phyloP scores from a whole-genome alignment of 2,329 filamentous ascomycete genomes.

The Gaeumannomyces tritici region DNA sequence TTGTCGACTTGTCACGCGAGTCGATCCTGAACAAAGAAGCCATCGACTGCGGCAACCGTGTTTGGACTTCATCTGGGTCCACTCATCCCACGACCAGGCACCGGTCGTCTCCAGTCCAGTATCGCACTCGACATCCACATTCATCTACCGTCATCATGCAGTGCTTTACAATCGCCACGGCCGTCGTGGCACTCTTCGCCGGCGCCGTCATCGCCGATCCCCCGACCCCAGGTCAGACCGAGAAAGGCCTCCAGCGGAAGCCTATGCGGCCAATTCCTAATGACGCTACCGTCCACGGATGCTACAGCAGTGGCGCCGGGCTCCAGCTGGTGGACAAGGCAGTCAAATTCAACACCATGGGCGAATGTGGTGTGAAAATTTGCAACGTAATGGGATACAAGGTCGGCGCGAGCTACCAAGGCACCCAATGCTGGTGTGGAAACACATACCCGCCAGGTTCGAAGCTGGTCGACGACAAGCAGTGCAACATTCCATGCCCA shows the following conservation, averaged over 20 bases:
- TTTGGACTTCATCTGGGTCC: not conserved
- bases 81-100: not conserved
- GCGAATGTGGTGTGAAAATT: slow-evolving; percentile 25
- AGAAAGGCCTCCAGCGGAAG: slow-evolving; percentile 24
- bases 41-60: not conserved
- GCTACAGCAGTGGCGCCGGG: slow-evolving; percentile 34
- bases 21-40: not conserved
- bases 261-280: slow-evolving; percentile 23
- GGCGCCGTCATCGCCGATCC: not conserved
- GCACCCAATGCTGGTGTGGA: slow-evolving; percentile 65
- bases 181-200: not conserved
- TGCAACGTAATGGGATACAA: slow-evolving; percentile 34
- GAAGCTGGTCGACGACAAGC: slow-evolving; percentile 40
- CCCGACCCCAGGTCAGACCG: not conserved
- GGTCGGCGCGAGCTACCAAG: slow-evolving; percentile 54
- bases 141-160: not conserved
- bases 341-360: slow-evolving; percentile 26
- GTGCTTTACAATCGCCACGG: slow-evolving; percentile 1
- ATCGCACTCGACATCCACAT: not conserved
- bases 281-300: slow-evolving; percentile 38
- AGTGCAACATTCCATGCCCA: slow-evolving; percentile 58
- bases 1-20: not conserved
- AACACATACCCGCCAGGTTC: slow-evolving; percentile 51
- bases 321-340: slow-evolving; percentile 16
- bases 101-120: not conserved